These are phyloP conservation scores for Amylocarpus encephaloides DNA, from an alignment of 2,329 filamentous ascomycete species.

Conservation along the genomic window DNA sequence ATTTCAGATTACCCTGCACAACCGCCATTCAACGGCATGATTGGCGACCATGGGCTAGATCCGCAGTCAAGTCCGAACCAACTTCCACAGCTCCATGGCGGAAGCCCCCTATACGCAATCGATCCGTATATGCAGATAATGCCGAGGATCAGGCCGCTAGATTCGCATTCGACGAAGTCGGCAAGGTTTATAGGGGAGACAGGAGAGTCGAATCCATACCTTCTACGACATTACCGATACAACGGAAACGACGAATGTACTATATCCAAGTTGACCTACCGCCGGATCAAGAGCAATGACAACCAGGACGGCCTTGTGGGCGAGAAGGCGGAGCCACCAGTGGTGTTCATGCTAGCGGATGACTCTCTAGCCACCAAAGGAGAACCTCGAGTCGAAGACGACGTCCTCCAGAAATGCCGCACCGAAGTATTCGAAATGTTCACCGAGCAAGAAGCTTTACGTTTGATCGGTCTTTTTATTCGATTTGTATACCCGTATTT, in stretches of 20 bases:
- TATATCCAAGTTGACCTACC: constrained; percentile 29
- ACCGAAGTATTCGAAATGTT: constrained; percentile 27
- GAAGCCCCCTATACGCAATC: constrained; percentile 24
- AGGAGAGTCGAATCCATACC: constrained; percentile 30
- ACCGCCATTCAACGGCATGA: constrained; percentile 21
- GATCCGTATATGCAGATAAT: constrained; percentile 26
- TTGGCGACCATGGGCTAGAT: constrained; percentile 20
- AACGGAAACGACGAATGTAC: constrained; percentile 30
- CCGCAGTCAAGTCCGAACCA: constrained; percentile 21
- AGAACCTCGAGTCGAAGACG: constrained; percentile 29
- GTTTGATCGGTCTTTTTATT: constrained; percentile 37
- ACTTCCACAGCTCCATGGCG: constrained; percentile 24
- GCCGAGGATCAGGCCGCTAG: constrained; percentile 23
- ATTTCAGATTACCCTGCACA: constrained; percentile 26
- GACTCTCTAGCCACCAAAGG: constrained; percentile 28
- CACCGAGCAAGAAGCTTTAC: constrained; percentile 30
- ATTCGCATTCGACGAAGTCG: constrained; percentile 24
- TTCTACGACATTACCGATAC: constrained; percentile 28
- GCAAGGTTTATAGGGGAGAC: constrained; percentile 31
- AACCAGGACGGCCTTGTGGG: constrained; percentile 18
- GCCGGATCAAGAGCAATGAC: constrained; percentile 23
- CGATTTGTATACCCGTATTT: constrained; percentile 40
- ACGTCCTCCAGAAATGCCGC: constrained; percentile 23
- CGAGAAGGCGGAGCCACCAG: constrained; percentile 26
- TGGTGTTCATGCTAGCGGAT: constrained; percentile 30